Conservation (phyloP, 352 stramenopile genomes). For the Phytophthora constricta region DNA sequence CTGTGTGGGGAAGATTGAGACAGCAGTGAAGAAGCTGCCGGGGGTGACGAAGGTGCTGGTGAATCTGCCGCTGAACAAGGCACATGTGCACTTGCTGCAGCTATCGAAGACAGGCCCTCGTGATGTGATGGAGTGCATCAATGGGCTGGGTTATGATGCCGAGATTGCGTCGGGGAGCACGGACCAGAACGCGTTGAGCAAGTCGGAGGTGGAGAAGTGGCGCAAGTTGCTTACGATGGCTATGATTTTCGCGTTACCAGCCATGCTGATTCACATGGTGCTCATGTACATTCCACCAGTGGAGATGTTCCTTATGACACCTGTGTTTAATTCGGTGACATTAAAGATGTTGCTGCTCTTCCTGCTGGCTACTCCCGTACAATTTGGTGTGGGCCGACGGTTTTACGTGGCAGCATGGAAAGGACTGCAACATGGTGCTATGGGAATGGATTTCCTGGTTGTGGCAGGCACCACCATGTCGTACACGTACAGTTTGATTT, state of each 20-base stretch:
- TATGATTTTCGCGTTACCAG: constrained; percentile 85
- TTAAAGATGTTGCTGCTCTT: constrained; percentile 88
- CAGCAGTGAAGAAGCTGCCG: constrained; percentile 59
- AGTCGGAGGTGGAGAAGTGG: constrained; percentile 83
- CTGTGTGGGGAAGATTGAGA: constrained; percentile 75
- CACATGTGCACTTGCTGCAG: constrained; percentile 82
- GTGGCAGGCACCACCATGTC: constrained; percentile 85
- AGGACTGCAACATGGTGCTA: constrained; percentile 81
- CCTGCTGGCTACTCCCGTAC: constrained; percentile 79
- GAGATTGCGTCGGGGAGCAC: constrained; percentile 61
- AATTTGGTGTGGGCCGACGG: constrained; percentile 80
- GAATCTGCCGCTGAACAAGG: constrained; percentile 69
- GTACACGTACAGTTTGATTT: constrained; percentile 88
- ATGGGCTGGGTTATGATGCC: constrained; percentile 60
- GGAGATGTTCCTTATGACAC: constrained; percentile 75
- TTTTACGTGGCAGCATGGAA: constrained; percentile 89
- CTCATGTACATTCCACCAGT: constrained; percentile 77
- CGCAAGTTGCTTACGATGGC: constrained; percentile 69
- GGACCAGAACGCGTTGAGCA: constrained; percentile 71
- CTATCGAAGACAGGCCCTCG: constrained; percentile 76
- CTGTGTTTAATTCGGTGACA: constrained; percentile 79
- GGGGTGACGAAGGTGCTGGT: constrained; percentile 81
- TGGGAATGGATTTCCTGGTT: constrained; percentile 92
- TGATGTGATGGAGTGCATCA: constrained; percentile 77
- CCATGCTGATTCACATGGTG: constrained; percentile 90